phyloP scores from a whole-genome alignment of 2,329 filamentous ascomycete genomes.

The Penicillium sp. region DNA sequence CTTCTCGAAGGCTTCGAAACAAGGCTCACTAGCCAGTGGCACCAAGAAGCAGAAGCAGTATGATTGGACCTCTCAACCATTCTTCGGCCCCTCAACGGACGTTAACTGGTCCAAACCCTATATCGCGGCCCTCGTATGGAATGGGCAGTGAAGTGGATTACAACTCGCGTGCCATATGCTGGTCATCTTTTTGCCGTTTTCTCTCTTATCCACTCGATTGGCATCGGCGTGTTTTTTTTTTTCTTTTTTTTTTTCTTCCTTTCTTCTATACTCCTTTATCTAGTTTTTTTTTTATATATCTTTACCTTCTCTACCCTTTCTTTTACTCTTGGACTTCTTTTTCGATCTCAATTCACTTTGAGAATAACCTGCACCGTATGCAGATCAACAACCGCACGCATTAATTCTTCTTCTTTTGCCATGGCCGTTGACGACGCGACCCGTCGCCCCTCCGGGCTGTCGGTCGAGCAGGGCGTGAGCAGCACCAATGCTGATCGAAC shows the following conservation, averaged over 20 bases:
- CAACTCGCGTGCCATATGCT: conserved; percentile 4
- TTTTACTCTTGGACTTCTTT: conserved; percentile 47
- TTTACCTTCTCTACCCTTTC: conserved; percentile 40
- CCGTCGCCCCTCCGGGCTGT: conserved; percentile 18
- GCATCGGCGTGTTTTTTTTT: not conserved
- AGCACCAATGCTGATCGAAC: conserved; percentile 22
- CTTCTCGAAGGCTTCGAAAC: conserved; percentile 6
- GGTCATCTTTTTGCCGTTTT: conserved; percentile 2
- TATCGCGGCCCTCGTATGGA: not conserved
- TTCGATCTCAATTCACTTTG: conserved; percentile 49
- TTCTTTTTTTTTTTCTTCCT: not conserved
- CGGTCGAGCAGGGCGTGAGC: conserved; percentile 12
- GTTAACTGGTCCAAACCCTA: not conserved
- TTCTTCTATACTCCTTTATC: not conserved
- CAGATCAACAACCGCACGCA: not conserved
- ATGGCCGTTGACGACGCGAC: conserved; percentile 13
- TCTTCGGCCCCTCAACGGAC: conserved; percentile 50
- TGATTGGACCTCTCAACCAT: conserved; percentile 67
- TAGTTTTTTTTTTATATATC: not conserved
- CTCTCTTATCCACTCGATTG: not conserved
- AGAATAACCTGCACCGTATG: conserved; percentile 45
- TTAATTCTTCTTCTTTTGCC: conserved; percentile 1
- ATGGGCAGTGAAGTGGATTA: not conserved
- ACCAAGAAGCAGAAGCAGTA: not conserved
- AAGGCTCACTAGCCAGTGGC: not conserved